Evolutionary conservation across 352 stramenopile genomes (phyloP), one percentile per base, ranked within the genome.

Genomic region (Globisporangium alternatum): DNA sequence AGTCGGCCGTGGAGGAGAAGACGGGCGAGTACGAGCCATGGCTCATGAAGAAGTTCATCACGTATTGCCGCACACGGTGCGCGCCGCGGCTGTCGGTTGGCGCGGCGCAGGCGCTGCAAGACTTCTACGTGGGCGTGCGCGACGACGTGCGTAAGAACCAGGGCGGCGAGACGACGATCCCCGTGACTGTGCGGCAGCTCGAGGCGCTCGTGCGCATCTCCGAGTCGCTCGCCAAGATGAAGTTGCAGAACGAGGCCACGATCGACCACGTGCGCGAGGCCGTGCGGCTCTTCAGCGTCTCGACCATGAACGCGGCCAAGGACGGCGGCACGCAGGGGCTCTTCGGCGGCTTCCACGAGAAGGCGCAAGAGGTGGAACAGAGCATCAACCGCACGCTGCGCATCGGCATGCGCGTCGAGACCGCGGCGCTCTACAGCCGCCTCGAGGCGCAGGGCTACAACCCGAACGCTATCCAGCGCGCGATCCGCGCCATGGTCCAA

Each of bases 141-240:
- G 96, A 99, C 69, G 87, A 98, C 59, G 93, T 99, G 61, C 89
- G 96, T 6, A 93, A 91, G 62, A 88, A 88, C 45, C 73, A 90
- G 21, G 66, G 72, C 15, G 74, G 75, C 12, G 88, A 90, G 72
- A 83, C 83, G 15, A 85, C 86, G 25, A 95, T 99, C 63, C 97
- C 98, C 9, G 99, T 99, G 68, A 99, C 98, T 9, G 97, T 99
- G 22, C 90, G 98, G 49, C 98, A 99, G 77, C 87, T 99, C 0
- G 97, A 99, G 77, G 97, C 97, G 54, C 80, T 99, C 5, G 96
- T 99, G 56, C 95, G 97, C 41, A 96, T 99, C 51, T 91, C 91
- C 1, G 98, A 99, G 81, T 95, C 92, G 51, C 78, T 99, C 22
- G 97, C 98, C 28, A 99, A 99, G 83, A 99, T 99, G 95, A 88